Conservation (phyloP, 805 yeast species). For the Saccharomyces kudriavzevii region DNA sequence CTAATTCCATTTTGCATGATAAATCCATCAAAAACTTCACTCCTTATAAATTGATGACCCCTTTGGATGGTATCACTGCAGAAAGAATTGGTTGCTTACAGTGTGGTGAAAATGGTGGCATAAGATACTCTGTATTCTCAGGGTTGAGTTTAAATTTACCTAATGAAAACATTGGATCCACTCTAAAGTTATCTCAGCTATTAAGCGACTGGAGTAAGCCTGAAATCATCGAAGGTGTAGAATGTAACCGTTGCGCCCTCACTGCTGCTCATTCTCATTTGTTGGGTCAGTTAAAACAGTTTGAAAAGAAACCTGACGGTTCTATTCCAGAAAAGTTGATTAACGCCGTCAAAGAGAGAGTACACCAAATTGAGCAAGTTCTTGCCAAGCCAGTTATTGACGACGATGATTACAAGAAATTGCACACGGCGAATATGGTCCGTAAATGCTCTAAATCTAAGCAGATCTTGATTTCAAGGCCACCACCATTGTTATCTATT, state of each 20-base stretch:
- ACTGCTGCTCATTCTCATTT: slow-evolving; percentile 49
- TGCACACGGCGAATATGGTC: slow-evolving; percentile 68
- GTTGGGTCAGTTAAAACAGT: slow-evolving; percentile 29
- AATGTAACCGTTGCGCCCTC: slow-evolving; percentile 88
- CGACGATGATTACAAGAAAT: slow-evolving; percentile 66
- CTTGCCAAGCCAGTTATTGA: slow-evolving; percentile 60
- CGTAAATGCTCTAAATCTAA: slow-evolving; percentile 74
- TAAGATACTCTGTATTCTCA: slow-evolving; percentile 69
- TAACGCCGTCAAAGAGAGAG: slow-evolving; percentile 36
- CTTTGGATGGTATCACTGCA: slow-evolving; percentile 84
- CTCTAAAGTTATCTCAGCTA: slow-evolving; percentile 44
- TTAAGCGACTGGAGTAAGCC: slow-evolving; percentile 63
- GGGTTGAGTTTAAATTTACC: slow-evolving; percentile 70
- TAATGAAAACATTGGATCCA: slow-evolving; percentile 34
- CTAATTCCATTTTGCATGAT: slow-evolving; percentile 38
- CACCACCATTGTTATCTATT: slow-evolving; percentile 73
- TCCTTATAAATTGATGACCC: slow-evolving; percentile 57
- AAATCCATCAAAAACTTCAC: slow-evolving; percentile 40
- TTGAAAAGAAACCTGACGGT: slow-evolving; percentile 15
- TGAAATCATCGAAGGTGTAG: slow-evolving; percentile 87
- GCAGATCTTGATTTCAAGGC: slow-evolving; percentile 70
- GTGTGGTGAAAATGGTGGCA: slow-evolving; percentile 93
- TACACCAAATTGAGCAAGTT: slow-evolving; percentile 43
- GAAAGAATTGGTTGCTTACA: slow-evolving; percentile 83
- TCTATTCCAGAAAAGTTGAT: slow-evolving; percentile 27